phyloP scores from a whole-genome alignment of 208 protist species.

The Jaenimonas drosophilae region DNA sequence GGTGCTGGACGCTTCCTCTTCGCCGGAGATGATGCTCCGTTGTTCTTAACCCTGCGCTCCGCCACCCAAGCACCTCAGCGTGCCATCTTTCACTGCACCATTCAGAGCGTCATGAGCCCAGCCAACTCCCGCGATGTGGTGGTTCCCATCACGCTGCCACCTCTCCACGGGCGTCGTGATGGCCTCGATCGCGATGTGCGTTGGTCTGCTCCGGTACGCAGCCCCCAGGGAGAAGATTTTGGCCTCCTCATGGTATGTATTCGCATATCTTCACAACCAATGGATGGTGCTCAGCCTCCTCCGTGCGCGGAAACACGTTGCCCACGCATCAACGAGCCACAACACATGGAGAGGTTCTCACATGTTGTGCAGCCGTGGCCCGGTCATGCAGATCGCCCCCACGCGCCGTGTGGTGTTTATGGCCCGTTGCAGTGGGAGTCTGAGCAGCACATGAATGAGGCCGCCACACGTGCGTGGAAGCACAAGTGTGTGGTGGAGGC shows the following conservation, averaged over 20 bases:
- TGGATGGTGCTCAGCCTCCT: conserved; percentile 35
- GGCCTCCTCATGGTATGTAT: conserved; percentile 52
- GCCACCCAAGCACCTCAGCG: conserved; percentile 18
- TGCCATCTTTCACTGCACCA: conserved; percentile 47
- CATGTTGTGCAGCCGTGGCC: conserved; percentile 66
- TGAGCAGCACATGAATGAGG: conserved; percentile 36
- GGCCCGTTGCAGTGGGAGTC: conserved; percentile 73
- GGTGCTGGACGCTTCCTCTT: conserved; percentile 24
- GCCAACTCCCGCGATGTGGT: conserved; percentile 39
- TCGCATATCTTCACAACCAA: conserved; percentile 38
- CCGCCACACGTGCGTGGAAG: conserved; percentile 46
- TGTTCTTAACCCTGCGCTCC: conserved; percentile 40
- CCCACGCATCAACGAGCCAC: conserved; percentile 65
- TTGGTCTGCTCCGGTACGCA: conserved; percentile 61
- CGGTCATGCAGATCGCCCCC: too few relatives aligned
- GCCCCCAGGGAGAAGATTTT: conserved; percentile 35
- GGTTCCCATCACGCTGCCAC: conserved; percentile 44
- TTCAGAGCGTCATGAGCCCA: conserved; percentile 41
- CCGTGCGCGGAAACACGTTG: conserved; percentile 28
- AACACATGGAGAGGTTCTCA: conserved; percentile 53
- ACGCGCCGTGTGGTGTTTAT: conserved; percentile 48
- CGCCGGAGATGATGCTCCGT: conserved; percentile 15
- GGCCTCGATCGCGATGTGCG: conserved; percentile 67
- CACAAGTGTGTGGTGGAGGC: conserved; percentile 47
- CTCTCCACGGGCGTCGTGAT: conserved; percentile 17